Evolutionary conservation across 495 filamentous ascomycete species (phyloP), one percentile per base, ranked within the genome.

Genomic region (Clavariopsis aquatica): DNA sequence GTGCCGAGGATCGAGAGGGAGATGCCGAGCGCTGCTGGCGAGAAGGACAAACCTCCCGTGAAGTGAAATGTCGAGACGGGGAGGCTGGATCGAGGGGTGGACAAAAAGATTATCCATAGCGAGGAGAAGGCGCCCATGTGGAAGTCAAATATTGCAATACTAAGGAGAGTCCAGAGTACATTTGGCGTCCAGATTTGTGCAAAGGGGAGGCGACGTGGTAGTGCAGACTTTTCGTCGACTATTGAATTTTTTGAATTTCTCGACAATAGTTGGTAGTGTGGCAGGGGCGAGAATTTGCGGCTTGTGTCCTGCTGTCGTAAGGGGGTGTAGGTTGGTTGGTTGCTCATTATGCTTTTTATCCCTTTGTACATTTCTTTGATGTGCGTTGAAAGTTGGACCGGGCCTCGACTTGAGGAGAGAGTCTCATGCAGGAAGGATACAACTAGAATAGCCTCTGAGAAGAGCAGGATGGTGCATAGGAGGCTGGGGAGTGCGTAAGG

Each of bases 81-180:
- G 12, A 29, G 45, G 55, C 13, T 58, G 13, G 60, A 22, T 4
- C 73, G 71, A 10, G 58, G 56, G 17, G 69, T 72, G 1, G 73
- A 68, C 12, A 75, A 69, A 53, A 75, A 75, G 29, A 73, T 66
- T 41, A 73, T 63, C 71, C 69, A 72, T 23, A 75, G 69, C 45
- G 57, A 63, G 49, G 65, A 49, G 57, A 75, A 75, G 36, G 73
- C 73, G 52, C 64, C 72, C 70, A 75, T 72, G 59, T 75, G 73
- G 43, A 73, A 72, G 59, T 72, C 73, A 55, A 75, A 73, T 45
- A 75, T 68, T 27, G 71, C 73, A 26, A 71, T 65, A 34, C 56
- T 61, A 15, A 72, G 41, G 7, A 75, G 57, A 12, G 69, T 71
- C 55, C 60, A 70, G 36, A 73, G 49, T 24, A 75, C 73, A 34